A percentile compares a stretch with the other conserved stretches of the same genome.
Evolutionary conservation across 2,329 filamentous ascomycete species (phyloP).

Genomic region (Fusarium domesticum): DNA sequence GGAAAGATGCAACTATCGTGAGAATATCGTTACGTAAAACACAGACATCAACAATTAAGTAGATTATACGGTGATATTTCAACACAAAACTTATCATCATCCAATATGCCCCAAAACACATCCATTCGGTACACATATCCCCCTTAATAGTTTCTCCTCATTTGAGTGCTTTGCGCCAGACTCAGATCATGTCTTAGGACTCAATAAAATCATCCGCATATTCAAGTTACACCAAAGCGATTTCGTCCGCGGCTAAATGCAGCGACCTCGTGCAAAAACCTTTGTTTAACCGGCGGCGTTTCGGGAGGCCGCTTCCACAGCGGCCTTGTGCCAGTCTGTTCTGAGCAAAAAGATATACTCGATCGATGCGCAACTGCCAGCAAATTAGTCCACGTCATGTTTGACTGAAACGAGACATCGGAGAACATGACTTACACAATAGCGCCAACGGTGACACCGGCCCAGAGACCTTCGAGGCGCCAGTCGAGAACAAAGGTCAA

Average conservation of each 20-base stretch:
- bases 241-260: neutral
- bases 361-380: conserved; percentile 47
- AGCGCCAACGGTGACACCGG: conserved; percentile 71
- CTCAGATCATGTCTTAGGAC: too few species aligned
- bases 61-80: too few species aligned
- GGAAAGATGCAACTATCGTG: too few species aligned
- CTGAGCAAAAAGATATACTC: conserved; percentile 52
- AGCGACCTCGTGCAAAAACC: neutral
- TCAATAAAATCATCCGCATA: too few species aligned
- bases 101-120: too few species aligned
- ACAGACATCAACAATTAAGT: too few species aligned
- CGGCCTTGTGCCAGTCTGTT: conserved; percentile 55
- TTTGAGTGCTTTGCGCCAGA: too few species aligned
- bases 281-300: conserved; percentile 45
- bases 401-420: neutral
- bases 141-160: too few species aligned
- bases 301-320: conserved; percentile 50
- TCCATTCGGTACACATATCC: too few species aligned
- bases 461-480: conserved; percentile 80
- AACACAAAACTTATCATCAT: too few species aligned
- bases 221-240: too few species aligned
- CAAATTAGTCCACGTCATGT: conserved; percentile 6
- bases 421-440: conserved; percentile 47
- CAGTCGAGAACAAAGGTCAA: conserved; percentile 74
- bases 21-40: too few species aligned